Evolutionary conservation across 2,329 filamentous ascomycete species (phyloP).

Genomic region (Setomelanomma holmii): DNA sequence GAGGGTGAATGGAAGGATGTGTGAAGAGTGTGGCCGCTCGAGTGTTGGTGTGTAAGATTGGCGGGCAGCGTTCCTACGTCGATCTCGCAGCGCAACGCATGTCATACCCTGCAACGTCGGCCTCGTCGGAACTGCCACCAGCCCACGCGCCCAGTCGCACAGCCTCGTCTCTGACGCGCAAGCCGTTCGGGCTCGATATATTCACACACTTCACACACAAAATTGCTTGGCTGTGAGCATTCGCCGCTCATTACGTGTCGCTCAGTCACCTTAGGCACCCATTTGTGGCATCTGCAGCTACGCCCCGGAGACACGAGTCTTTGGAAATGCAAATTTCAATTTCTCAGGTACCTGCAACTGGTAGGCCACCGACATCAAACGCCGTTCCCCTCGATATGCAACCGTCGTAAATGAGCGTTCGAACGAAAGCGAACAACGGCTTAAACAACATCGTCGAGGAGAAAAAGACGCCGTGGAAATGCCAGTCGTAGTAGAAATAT

Average conservation of each 20-base stretch:
- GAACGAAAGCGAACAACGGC: slow-evolving; percentile 20
- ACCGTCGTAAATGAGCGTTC: slow-evolving; percentile 35
- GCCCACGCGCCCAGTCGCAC: slow-evolving; percentile 20
- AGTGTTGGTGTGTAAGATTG: slow-evolving; percentile 15
- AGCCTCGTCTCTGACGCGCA: slow-evolving; percentile 23
- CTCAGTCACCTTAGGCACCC: slow-evolving; percentile 21
- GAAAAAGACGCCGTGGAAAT: slow-evolving; percentile 38
- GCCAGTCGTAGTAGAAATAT: slow-evolving; percentile 38
- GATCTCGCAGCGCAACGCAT: not conserved
- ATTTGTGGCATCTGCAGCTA: slow-evolving; percentile 9
- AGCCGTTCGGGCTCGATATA: slow-evolving; percentile 14
- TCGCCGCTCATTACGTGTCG: slow-evolving; percentile 24
- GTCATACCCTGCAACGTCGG: slow-evolving; percentile 27
- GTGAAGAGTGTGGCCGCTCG: slow-evolving; percentile 13
- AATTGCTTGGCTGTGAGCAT: slow-evolving; percentile 5
- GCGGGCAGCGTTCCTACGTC: slow-evolving; percentile 6
- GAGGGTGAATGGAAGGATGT: slow-evolving; percentile 1
- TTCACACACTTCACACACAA: not conserved
- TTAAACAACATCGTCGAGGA: slow-evolving; percentile 19
- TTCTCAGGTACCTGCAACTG: slow-evolving; percentile 20
- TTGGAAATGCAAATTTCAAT: slow-evolving; percentile 3
- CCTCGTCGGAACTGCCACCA: slow-evolving; percentile 14
- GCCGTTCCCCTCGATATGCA: slow-evolving; percentile 21
- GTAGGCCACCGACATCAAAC: slow-evolving; percentile 19
- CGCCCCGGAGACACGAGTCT: not conserved